Base-by-base conservation (phyloP, 1,284 basidiomycete genomes). In the Tilletiopsis washingtonensis region DNA sequence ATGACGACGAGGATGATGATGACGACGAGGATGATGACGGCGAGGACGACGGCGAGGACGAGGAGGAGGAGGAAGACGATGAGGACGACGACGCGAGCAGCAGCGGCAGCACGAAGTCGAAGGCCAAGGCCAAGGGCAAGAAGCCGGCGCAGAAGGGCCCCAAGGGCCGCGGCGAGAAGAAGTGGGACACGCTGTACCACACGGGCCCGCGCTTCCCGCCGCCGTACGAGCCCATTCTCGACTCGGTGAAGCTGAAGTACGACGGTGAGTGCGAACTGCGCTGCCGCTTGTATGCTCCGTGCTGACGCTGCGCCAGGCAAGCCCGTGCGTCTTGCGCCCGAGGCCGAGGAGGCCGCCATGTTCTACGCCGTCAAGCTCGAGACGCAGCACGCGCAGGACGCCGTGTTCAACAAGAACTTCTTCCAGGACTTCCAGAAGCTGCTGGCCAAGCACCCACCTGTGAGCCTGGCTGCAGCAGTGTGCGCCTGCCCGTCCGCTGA, bases 191-290 rank as follows among this genome's bases (percentile, higher is more conserved):
- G 9, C 80, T 98, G 42, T 84, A 90, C 69, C 94, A 99, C 76
- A 84, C 82, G 60, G 94, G 91, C 44, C 91, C 98, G 32, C 81
- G 91, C 58, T 99, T 99, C 76, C 93, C 94, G 53, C 90, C 91
- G 43, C 84, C 88, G 0, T 98, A 99, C 72, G 83, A 89, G 59
- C 82, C 86, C 9, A 77, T 97, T 41, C 91, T 94, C 1, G 76
- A 79, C 24, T 69, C 83, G 66, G 82, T 97, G 74, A 94, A 88
- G 79, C 89, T 99, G 87, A 88, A 85, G 72, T 99, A 98, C 75
- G 82, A 93, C 60, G 93, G 91, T 88, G 69, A 50, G 79, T 72
- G 4, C n/a, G 34, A n/a, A 36, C 14, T 14, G 14, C 29, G 17
- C n/a, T 12, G 40, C 15, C 15, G 29, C 40, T 19, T 42, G 17